phyloP scores from a whole-genome alignment of 257 asterid genomes.

The Ligustrum vulgare region DNA sequence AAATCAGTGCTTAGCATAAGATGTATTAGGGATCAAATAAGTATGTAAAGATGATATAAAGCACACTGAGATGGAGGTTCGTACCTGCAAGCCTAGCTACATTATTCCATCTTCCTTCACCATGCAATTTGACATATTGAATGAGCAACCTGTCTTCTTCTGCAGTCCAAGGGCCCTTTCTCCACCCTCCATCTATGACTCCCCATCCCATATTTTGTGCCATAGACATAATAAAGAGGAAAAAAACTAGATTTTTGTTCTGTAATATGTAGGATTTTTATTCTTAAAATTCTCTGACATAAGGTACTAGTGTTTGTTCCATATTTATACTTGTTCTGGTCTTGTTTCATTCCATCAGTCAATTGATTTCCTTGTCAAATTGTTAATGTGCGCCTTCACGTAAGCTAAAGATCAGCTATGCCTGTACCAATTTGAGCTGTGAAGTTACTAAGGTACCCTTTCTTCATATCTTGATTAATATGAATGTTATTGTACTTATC shows the following conservation, averaged over 20 bases:
- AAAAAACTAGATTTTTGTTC: conserved; percentile 4
- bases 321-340: conserved; percentile 54
- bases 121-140: conserved; percentile 77
- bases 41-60: background rate
- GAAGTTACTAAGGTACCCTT: background rate
- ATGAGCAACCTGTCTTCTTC: conserved; percentile 78
- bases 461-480: background rate
- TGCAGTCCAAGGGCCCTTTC: conserved; percentile 93
- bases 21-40: background rate
- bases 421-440: background rate
- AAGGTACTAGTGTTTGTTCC: conserved; percentile 34
- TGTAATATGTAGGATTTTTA: conserved; percentile 16
- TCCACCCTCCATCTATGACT: conserved; percentile 63
- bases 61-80: background rate
- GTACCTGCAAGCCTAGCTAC: conserved; percentile 75
- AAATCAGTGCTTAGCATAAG: background rate
- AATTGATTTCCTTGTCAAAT: conserved; percentile 49
- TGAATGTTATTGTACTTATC: background rate
- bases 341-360: conserved; percentile 37
- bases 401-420: conserved; percentile 33
- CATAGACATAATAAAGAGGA: conserved; percentile 38
- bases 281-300: conserved; percentile 53
- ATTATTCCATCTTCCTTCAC: conserved; percentile 96
- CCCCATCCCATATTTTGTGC: conserved; percentile 57
- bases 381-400: conserved; percentile 29